phyloP scores from a whole-genome alignment of 177 flowering plant genomes.

The Vitis hybrid region DNA sequence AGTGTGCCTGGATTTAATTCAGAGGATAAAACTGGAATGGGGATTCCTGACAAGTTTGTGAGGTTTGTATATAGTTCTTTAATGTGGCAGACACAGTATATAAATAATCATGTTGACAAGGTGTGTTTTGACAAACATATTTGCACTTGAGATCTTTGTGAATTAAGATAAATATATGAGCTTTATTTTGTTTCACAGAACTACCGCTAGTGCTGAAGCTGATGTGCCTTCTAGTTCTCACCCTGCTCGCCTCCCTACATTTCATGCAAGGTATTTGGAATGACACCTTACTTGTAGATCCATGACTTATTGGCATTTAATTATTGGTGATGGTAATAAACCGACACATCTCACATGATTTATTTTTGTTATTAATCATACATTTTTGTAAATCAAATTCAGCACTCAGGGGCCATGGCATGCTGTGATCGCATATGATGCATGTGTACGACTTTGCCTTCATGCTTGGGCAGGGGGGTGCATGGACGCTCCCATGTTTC shows the following conservation, averaged over 20 bases:
- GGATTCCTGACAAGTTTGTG: conserved; percentile 29
- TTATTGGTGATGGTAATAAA: not conserved
- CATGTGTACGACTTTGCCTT: conserved; percentile 93
- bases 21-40: conserved; percentile 21
- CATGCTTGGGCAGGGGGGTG: conserved; percentile 90
- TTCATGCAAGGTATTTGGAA: conserved; percentile 71
- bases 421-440: conserved; percentile 81
- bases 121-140: not conserved
- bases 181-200: conserved; percentile 29
- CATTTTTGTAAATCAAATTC: conserved; percentile 20
- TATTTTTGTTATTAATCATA: not conserved
- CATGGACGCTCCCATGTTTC: conserved; percentile 79
- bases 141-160: not conserved
- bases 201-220: conserved; percentile 41
- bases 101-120: not conserved
- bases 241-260: conserved; percentile 77
- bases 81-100: not conserved
- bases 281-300: not conserved
- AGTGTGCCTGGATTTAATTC: conserved; percentile 13
- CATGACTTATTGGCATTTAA: not conserved
- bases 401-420: conserved; percentile 91
- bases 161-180: not conserved
- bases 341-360: not conserved
- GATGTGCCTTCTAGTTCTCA: conserved; percentile 43
- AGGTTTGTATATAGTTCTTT: conserved; percentile 30